A percentile compares a stretch with the other conserved stretches of the same genome.
phyloP scores from a whole-genome alignment of 139 green algal genomes.

The Closterium sp. region DNA sequence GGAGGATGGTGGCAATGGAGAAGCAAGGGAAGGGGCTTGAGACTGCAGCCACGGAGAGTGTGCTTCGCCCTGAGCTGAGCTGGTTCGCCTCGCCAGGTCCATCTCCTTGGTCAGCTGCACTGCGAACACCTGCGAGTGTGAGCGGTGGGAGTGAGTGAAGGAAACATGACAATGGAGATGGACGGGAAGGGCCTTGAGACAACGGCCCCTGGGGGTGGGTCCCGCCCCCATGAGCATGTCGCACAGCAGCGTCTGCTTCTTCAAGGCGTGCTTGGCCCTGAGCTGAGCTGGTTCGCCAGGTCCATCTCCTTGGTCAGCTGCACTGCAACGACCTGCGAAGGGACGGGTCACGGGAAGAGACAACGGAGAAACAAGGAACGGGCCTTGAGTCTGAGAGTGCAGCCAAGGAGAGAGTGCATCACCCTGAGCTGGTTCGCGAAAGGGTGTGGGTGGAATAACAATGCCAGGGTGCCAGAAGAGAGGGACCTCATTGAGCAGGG shows the following conservation, averaged over 20 bases:
- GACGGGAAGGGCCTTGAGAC: too few relatives aligned
- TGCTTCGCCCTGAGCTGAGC: background rate
- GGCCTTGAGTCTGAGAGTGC: too few relatives aligned
- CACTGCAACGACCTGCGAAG: background rate
- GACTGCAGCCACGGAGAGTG: background rate
- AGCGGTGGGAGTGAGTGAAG: background rate
- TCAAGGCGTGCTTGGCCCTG: too few relatives aligned
- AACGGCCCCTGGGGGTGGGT: background rate
- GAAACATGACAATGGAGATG: background rate
- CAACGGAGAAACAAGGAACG: too few relatives aligned
- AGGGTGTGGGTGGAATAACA: too few relatives aligned
- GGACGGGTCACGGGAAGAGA: too few relatives aligned
- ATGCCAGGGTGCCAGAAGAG: too few relatives aligned
- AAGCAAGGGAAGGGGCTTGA: too few relatives aligned
- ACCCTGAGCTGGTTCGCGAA: too few relatives aligned
- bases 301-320: background rate
- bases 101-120: constrained; percentile 17
- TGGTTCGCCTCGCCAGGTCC: background rate
- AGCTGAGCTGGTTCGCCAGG: background rate
- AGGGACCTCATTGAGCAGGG: too few relatives aligned
- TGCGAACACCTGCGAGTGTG: constrained; percentile 7
- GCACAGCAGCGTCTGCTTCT: background rate
- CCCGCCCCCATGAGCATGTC: background rate
- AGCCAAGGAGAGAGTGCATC: too few relatives aligned
- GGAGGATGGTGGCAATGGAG: too few relatives aligned